Conservation (phyloP, 2,329 filamentous ascomycete genomes). For the Arthrobotrys megalospora region DNA sequence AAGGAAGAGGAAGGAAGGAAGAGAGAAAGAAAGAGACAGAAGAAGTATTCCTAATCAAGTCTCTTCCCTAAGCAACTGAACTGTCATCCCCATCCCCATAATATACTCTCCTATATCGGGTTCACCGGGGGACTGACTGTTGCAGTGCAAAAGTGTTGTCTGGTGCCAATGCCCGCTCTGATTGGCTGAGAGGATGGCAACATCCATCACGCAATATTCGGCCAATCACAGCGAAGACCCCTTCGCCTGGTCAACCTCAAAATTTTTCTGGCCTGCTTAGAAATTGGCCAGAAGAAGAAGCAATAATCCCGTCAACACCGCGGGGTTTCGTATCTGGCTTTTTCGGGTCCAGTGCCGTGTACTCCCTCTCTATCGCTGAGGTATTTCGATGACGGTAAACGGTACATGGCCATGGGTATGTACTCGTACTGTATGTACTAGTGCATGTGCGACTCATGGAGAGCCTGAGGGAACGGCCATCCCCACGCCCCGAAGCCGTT, state of each 20-base stretch:
- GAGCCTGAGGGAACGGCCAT: not conserved
- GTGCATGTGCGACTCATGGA: not conserved
- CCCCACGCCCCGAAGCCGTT: conserved; percentile 51
- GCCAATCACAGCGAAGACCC: conserved; percentile 39
- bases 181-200: conserved; percentile 54
- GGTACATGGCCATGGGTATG: not conserved
- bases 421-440: not conserved
- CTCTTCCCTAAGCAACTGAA: conserved; percentile 25
- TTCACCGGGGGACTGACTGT: conserved; percentile 27
- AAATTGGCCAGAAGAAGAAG: conserved; percentile 26
- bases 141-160: conserved; percentile 50
- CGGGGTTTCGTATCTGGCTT: conserved; percentile 31
- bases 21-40: conserved; percentile 21
- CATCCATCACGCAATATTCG: conserved; percentile 58
- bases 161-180: conserved; percentile 33
- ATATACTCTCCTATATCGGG: conserved; percentile 42
- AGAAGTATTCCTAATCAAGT: conserved; percentile 22
- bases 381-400: not conserved
- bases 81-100: conserved; percentile 25
- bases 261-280: conserved; percentile 42
- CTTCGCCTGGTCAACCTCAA: conserved; percentile 27
- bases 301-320: conserved; percentile 1
- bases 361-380: not conserved
- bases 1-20: conserved; percentile 2
- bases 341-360: conserved; percentile 21